Conservation (phyloP, 148 eudicot species). For the Linanthus parryae region DNA sequence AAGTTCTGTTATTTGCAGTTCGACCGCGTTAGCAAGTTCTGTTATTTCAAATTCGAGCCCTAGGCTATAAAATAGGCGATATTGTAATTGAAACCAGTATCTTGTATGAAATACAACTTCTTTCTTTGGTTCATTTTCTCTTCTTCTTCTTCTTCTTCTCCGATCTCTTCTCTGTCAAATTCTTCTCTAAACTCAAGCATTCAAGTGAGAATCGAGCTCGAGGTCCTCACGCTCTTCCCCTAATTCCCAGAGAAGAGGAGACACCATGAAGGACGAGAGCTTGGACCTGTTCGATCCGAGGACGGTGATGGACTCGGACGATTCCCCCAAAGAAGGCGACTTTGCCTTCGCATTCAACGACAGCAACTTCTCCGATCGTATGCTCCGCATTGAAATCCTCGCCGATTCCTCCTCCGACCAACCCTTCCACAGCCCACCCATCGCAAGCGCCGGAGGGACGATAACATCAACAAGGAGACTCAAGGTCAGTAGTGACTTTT, state of each 20-base stretch:
- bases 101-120: too few relatives aligned
- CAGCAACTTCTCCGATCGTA: slow-evolving; percentile 79
- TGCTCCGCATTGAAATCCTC: slow-evolving; percentile 71
- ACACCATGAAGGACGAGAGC: slow-evolving; percentile 29
- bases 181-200: too few relatives aligned
- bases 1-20: too few relatives aligned
- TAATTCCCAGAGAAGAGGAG: not conserved
- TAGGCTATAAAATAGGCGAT: too few relatives aligned
- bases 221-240: too few relatives aligned
- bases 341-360: slow-evolving; percentile 88
- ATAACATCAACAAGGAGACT: slow-evolving; percentile 35
- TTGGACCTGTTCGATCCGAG: slow-evolving; percentile 71
- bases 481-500: slow-evolving; percentile 23
- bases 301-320: slow-evolving; percentile 61
- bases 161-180: too few relatives aligned
- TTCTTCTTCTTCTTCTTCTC: too few relatives aligned
- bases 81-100: too few relatives aligned
- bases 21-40: too few relatives aligned
- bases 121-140: too few relatives aligned
- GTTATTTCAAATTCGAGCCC: too few relatives aligned
- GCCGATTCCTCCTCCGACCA: slow-evolving; percentile 43
- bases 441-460: slow-evolving; percentile 61
- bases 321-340: slow-evolving; percentile 42
- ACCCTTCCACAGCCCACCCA: slow-evolving; percentile 42
- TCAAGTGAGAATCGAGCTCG: too few relatives aligned